Base-by-base conservation (phyloP, 2,329 filamentous ascomycete genomes). In the Colletotrichum noveboracense region DNA sequence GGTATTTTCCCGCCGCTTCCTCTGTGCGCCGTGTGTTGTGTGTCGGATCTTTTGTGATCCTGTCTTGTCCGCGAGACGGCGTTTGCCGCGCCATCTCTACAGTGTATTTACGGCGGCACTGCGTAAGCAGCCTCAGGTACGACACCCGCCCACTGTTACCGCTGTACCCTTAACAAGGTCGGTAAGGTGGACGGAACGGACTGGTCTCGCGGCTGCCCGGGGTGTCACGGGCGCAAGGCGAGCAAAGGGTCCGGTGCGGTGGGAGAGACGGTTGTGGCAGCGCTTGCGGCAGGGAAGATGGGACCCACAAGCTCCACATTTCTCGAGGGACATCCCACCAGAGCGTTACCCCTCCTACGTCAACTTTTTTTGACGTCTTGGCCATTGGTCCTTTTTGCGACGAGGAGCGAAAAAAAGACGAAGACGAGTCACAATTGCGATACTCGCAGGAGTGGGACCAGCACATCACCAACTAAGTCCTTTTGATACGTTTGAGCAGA, bases 341-440 rank as follows among this genome's bases (percentile, higher is more conserved):
- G 36, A 69, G 43, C 70, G 65, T 66, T 76, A 76, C 74, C 74
- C 74, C 74, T 76, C 74, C 70, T 76, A 76, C 74, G 74, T 76
- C 74, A 76, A 76, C 58, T 60, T 65, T 69, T 69, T 68, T 36
- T 43, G 36, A 71, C 52, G 21, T 34, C 61, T 71, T 26, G 60
- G 60, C 73, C 62, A 67, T 36, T 64, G 56, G 64, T 62, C 56
- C 62, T 30, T 52, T 38, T 34, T 38, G 68, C 66, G 60, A 74
- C 48, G 52, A 60, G 60, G 36, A 30, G 14, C 24, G 67, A 32
- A 7, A 58, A 70, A 32, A 7, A 21, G 43, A 52, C n/a, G n/a
- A 28, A n/a, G 18, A 30, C 38, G 43, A 52, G 43, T 52, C 43
- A 52, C 21, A 32, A 52, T 30, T 24, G 26, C 36, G 62, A 66